Evolutionary conservation across 345 rosid species (phyloP), one percentile per base, ranked within the genome.

Genomic region (Carallia pectinifolia): DNA sequence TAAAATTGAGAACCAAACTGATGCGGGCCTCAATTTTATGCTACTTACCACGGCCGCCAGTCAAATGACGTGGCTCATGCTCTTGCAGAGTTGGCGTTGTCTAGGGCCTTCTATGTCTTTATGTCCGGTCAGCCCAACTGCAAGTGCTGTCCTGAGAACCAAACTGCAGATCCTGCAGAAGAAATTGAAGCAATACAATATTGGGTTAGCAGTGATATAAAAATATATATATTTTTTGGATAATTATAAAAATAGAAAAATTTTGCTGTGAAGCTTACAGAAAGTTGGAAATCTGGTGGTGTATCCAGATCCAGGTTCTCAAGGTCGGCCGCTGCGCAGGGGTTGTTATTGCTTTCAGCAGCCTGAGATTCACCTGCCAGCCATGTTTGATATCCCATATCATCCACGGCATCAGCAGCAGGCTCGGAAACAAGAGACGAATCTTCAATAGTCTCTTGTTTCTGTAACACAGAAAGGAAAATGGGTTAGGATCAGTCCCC

Each of bases 91-190:
- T 23, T 23, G 23, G 23, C 23, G 23, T 23, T 23, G 23, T 23
- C 23, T 23, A 23, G 23, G 23, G 23, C 23, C 5, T 58, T 30
- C 36, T 36, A 52, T 5, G 34, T 70, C 76, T 66, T 88, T 85
- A 89, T 39, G 81, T 7, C 55, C 85, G 81, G 74, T 87, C 96
- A 47, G 83, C 27, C 97, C 97, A 92, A 19, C 77, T 84, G 33
- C 81, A 52, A 63, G 90, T 58, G 67, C 97, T 82, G 68, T 92
- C 99, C 54, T 92, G 93, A 34, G 99, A 90, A 69, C 85, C 81
- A 62, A 90, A 77, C 66, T 83, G 89, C 74, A 80, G 70, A 74
- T 87, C 85, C 86, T 84, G 82, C 80, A 68, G 50, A 44, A 44
- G 50, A 44, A 44, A 44, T 44, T 30, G 6, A 52, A 36, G 23